These are phyloP conservation scores for Kuraishia piskuri DNA, from an alignment of 805 yeast species.

Conservation along the genomic window DNA sequence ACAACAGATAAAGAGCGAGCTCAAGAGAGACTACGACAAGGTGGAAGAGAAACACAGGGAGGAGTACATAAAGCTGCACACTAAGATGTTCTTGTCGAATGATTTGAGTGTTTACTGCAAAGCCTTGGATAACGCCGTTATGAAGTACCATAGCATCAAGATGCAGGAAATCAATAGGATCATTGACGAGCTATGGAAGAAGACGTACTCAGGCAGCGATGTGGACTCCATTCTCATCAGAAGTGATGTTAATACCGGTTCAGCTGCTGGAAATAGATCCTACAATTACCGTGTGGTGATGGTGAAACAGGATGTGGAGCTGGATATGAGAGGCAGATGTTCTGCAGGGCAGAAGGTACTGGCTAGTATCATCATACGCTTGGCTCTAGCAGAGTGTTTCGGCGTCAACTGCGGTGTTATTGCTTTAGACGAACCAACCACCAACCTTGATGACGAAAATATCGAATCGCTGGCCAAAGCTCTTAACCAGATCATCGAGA, in stretches of 20 bases:
- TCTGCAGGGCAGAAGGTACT: constrained; percentile 96
- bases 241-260: constrained; percentile 59
- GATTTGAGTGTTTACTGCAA: constrained; percentile 76
- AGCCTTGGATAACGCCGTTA: constrained; percentile 87
- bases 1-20: constrained; percentile 42
- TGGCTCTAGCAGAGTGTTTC: constrained; percentile 92
- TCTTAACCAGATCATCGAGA: constrained; percentile 62
- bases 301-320: constrained; percentile 84
- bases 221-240: constrained; percentile 83
- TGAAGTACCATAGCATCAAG: constrained; percentile 83
- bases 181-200: constrained; percentile 87
- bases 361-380: constrained; percentile 83
- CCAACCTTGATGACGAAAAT: constrained; percentile 86
- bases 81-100: constrained; percentile 65
- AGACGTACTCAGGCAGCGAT: constrained; percentile 91
- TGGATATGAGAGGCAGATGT: constrained; percentile 97
- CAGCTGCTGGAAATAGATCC: constrained; percentile 42
- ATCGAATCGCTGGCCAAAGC: constrained; percentile 82
- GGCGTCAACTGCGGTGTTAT: constrained; percentile 93
- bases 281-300: constrained; percentile 92
- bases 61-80: constrained; percentile 71
- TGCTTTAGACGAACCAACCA: constrained; percentile 96
- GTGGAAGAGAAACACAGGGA: constrained; percentile 55
- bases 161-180: constrained; percentile 90
- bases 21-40: constrained; percentile 61